Base-by-base conservation (phyloP, 2,329 filamentous ascomycete species). In the Penicillium nordicum region DNA sequence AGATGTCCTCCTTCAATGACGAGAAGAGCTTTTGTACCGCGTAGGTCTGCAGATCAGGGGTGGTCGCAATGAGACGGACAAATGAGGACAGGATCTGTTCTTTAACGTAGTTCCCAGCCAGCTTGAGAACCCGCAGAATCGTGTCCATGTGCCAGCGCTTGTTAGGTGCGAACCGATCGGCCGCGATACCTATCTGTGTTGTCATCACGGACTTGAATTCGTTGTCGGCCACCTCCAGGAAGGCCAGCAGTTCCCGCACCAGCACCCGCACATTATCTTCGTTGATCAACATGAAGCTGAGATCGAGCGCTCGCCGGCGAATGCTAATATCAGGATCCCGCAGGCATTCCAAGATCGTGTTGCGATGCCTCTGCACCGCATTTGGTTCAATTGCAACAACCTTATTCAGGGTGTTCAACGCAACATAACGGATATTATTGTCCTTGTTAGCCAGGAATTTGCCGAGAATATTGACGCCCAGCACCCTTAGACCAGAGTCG, bases 141-240 rank as follows among this genome's bases (percentile, higher is more conserved):
- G 95, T 99, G 70, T 99, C 94, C 65, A 97, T 88, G 72, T 99
- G 94, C 94, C 94, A 99, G 71, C 94, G 84, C 78, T 97, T 97
- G 77, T 94, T 97, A 0, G 94, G 95, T 2, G 94, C 90, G 75
- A 91, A 99, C 63, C 93, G 87, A 74, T 99, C 94, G 7, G 95
- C 94, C 11, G 95, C 94, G 67, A 99, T 91, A 25, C 94, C 94
- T 72, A 99, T 99, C 71, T 99, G 94, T 51, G 88, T 94, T 1
- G 94, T 99, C 92, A 99, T 97, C 51, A 91, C 90, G 7, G 94
- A 90, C 78, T 99, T 99, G 79, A 99, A 99, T 74, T 99, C 94
- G 63, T 95, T 96, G 69, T 99, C 94, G 53, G 95, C 93, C 50
- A 96, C 92, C 74, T 99, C 94, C 56, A 99, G 77, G 81, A 99